Evolutionary conservation across 192 early-diverging fungal genomes (phyloP).

Genomic region (Entomortierella beljakovae): DNA sequence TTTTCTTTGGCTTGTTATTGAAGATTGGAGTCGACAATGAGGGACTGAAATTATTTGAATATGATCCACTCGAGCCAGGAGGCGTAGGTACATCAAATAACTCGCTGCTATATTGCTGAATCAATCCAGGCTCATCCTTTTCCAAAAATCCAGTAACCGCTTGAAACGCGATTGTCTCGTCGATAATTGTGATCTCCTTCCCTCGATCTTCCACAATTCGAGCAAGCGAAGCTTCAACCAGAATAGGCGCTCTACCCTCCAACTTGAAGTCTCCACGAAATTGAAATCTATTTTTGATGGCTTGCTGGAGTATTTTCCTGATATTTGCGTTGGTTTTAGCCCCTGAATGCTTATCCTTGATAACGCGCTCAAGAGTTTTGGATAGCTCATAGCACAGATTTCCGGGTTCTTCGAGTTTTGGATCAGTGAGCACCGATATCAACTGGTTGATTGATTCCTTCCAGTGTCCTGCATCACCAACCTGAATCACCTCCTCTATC

Average conservation of each 20-base stretch:
- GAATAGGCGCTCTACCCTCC: not conserved
- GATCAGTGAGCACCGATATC: not conserved
- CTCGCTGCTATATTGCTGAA: not conserved
- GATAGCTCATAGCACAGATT: not conserved
- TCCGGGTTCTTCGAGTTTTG: not conserved
- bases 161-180: slow-evolving; percentile 5
- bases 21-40: not conserved
- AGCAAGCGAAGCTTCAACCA: slow-evolving; percentile 1
- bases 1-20: not conserved
- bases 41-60: not conserved
- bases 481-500: slow-evolving; percentile 1
- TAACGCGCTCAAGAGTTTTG: not conserved
- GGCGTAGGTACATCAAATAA: not conserved
- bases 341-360: not conserved
- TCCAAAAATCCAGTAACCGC: not conserved
- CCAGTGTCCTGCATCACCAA: not conserved
- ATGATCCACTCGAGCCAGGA: not conserved
- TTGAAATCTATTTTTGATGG: not conserved
- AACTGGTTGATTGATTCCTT: not conserved
- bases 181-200: not conserved
- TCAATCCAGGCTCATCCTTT: not conserved
- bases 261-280: not conserved
- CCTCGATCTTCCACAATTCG: not conserved
- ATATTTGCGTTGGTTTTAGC: not conserved
- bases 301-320: not conserved